Conservation (phyloP, 1,284 basidiomycete species). For the Exobasidium rhododendri region DNA sequence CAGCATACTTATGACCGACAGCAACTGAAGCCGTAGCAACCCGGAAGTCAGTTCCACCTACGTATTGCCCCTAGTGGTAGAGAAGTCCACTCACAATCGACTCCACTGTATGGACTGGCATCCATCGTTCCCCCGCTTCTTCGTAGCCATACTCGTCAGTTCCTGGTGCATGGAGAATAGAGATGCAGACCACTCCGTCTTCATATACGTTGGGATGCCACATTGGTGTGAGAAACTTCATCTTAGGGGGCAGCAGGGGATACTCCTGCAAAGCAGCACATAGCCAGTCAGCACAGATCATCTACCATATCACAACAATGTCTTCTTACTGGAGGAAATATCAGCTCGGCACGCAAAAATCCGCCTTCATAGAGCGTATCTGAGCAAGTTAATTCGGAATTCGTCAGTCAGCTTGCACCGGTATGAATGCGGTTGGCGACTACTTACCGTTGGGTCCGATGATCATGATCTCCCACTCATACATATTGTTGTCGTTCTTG, state of each 20-base stretch:
- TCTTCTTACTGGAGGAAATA: conserved; percentile 37
- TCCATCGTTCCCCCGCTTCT: conserved; percentile 93
- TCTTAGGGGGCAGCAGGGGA: conserved; percentile 87
- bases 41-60: background rate
- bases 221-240: conserved; percentile 93
- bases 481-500: conserved; percentile 53
- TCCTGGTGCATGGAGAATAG: conserved; percentile 92
- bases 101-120: conserved; percentile 94
- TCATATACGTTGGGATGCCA: conserved; percentile 96
- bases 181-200: conserved; percentile 88
- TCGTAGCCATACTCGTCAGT: conserved; percentile 98
- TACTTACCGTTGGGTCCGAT: conserved; percentile 48
- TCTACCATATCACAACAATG: background rate
- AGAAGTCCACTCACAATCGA: conserved; percentile 74
- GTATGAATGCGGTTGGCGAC: background rate
- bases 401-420: background rate
- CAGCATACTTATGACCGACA: conserved; percentile 92
- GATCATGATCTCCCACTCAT: conserved; percentile 56
- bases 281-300: background rate
- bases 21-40: conserved; percentile 63
- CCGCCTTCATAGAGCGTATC: conserved; percentile 55
- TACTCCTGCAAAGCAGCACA: conserved; percentile 60
- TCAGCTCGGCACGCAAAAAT: conserved; percentile 51
- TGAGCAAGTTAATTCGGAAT: conserved; percentile 4
- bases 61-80: background rate